Conservation (phyloP, 1,284 basidiomycete genomes). For the Hortiboletus rubellus region DNA sequence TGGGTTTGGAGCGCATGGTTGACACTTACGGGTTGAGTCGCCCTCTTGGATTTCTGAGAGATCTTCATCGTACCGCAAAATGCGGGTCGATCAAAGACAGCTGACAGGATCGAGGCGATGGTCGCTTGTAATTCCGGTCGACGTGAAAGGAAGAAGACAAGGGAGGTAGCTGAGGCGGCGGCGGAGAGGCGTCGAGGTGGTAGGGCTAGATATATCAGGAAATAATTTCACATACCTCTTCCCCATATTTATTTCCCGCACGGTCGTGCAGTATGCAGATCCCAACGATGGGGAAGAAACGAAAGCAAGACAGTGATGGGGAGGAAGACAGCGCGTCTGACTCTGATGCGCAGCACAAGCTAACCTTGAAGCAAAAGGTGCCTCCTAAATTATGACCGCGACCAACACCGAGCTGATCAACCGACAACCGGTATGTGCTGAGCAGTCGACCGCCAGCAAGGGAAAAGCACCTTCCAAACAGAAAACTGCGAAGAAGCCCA, state of each 20-base stretch:
- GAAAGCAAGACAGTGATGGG: slow-evolving; percentile 37
- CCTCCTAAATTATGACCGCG: background rate
- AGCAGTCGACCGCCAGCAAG: slow-evolving; percentile 4
- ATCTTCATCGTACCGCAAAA: slow-evolving; percentile 75
- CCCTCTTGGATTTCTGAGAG: slow-evolving; percentile 75
- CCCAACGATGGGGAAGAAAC: slow-evolving; percentile 13
- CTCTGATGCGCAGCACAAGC: slow-evolving; percentile 9
- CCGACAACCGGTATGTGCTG: background rate
- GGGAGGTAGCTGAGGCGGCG: slow-evolving; percentile 8
- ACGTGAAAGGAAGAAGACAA: slow-evolving; percentile 21
- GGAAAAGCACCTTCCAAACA: slow-evolving; percentile 11
- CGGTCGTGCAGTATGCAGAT: background rate
- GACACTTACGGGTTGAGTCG: slow-evolving; percentile 58
- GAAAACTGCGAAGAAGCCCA: slow-evolving; percentile 35
- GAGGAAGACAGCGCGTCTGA: slow-evolving; percentile 26
- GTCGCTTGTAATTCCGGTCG: slow-evolving; percentile 10
- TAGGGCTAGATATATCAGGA: slow-evolving; percentile 36
- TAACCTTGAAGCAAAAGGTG: slow-evolving; percentile 21
- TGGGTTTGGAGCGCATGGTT: background rate
- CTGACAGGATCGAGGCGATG: slow-evolving; percentile 13
- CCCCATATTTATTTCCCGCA: slow-evolving; percentile 15
- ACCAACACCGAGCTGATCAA: background rate
- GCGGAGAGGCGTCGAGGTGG: slow-evolving; percentile 2
- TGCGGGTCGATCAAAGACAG: slow-evolving; percentile 37
- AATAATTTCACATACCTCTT: slow-evolving; percentile 22